These are phyloP conservation scores for Colletotrichum cereale DNA, from an alignment of 2,329 filamentous ascomycete genomes.

Conservation along the genomic window DNA sequence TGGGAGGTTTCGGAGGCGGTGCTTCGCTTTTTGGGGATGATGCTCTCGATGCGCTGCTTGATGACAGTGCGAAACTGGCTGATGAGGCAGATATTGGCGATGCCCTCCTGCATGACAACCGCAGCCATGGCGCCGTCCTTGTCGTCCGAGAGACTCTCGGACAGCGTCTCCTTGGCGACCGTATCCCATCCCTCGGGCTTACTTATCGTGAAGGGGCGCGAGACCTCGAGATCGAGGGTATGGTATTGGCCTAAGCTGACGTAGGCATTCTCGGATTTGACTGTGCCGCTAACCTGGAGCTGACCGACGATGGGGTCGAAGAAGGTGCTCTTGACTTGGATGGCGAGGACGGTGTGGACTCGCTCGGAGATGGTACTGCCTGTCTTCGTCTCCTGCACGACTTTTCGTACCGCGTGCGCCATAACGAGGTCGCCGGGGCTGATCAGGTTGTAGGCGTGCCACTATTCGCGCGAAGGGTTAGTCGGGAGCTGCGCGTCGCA, in stretches of 20 bases:
- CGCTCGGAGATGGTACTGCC: slow-evolving; percentile 63
- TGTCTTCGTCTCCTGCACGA: slow-evolving; percentile 60
- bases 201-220: slow-evolving; percentile 88
- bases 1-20: slow-evolving; percentile 75
- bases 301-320: slow-evolving; percentile 69
- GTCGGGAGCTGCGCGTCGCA: background rate
- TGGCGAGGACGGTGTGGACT: slow-evolving; percentile 69
- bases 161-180: slow-evolving; percentile 81
- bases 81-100: slow-evolving; percentile 86
- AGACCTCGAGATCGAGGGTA: slow-evolving; percentile 84
- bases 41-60: slow-evolving; percentile 76
- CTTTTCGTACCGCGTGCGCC: slow-evolving; percentile 69
- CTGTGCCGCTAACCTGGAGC: slow-evolving; percentile 68
- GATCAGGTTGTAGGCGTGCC: slow-evolving; percentile 74
- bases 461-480: slow-evolving; percentile 49
- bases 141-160: slow-evolving; percentile 83
- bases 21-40: slow-evolving; percentile 76
- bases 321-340: slow-evolving; percentile 68
- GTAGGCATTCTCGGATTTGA: slow-evolving; percentile 65
- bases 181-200: slow-evolving; percentile 89
- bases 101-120: slow-evolving; percentile 91
- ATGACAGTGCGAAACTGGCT: slow-evolving; percentile 84
- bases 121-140: slow-evolving; percentile 87
- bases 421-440: slow-evolving; percentile 64
- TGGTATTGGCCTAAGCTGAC: slow-evolving; percentile 69